A percentile compares a stretch with the other conserved stretches of the same genome.
These are phyloP conservation scores for Pilaira anomala DNA, from an alignment of 192 early-diverging fungal species.

Conservation along the genomic window DNA sequence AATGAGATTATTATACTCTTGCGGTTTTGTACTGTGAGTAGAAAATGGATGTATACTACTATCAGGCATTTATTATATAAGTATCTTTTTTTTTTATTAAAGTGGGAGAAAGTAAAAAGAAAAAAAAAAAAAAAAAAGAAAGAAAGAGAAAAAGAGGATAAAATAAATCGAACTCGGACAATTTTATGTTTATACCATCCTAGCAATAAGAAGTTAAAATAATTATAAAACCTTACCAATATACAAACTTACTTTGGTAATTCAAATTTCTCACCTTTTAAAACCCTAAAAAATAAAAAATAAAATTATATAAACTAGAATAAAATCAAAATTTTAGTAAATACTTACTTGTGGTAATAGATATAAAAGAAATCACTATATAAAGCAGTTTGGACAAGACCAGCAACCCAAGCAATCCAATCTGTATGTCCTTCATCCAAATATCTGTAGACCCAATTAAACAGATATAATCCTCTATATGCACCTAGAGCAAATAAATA, in stretches of 20 bases:
- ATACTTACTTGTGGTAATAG: conserved; percentile 72
- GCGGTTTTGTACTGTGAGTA: neutral
- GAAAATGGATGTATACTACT: neutral
- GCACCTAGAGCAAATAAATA: conserved; percentile 97
- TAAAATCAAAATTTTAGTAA: neutral
- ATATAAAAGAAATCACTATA: conserved; percentile 99
- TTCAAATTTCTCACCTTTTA: conserved; percentile 69
- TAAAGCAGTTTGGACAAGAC: conserved; percentile 89
- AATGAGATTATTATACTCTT: neutral
- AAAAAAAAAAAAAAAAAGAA: conserved; percentile 2
- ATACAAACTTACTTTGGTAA: conserved; percentile 46
- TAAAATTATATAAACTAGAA: neutral
- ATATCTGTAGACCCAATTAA: conserved; percentile 96
- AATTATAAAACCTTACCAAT: neutral
- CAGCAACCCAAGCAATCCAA: conserved; percentile 85
- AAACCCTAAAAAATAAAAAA: conserved; percentile 44
- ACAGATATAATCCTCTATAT: conserved; percentile 81
- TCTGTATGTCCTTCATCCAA: conserved; percentile 44
- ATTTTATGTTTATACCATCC: neutral
- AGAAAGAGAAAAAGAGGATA: neutral
- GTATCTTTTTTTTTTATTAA: conserved; percentile 11
- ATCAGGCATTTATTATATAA: neutral
- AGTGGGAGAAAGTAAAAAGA: neutral
- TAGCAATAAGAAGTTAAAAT: neutral
- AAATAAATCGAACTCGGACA: conserved; percentile 6